A percentile compares a stretch with the other conserved stretches of the same genome.
phyloP scores from a whole-genome alignment of 306 rosid genomes.

The Canavalia ensiformis region DNA sequence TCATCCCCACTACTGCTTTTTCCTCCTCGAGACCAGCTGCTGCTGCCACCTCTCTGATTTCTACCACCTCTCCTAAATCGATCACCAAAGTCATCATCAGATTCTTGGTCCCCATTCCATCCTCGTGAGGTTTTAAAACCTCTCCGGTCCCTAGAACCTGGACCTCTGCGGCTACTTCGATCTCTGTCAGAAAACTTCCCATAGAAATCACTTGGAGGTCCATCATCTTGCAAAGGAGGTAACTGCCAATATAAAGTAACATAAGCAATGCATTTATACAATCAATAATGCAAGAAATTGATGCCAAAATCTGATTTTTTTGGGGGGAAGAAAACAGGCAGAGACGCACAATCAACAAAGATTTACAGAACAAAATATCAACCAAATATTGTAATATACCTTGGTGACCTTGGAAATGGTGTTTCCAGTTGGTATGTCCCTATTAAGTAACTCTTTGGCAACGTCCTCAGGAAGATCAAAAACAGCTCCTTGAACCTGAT shows the following conservation, averaged over 20 bases:
- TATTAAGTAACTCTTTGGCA: conserved; percentile 85
- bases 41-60: conserved; percentile 60
- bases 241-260: conserved; percentile 64
- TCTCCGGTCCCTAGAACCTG: conserved; percentile 64
- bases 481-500: conserved; percentile 95
- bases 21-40: conserved; percentile 68
- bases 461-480: conserved; percentile 97
- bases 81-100: conserved; percentile 50
- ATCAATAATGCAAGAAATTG: conserved; percentile 34
- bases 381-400: conserved; percentile 57
- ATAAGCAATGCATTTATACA: conserved; percentile 20
- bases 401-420: conserved; percentile 78
- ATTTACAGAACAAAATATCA: conserved; percentile 10
- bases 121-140: conserved; percentile 73
- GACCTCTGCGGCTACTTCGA: conserved; percentile 59
- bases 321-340: background rate
- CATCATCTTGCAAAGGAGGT: conserved; percentile 97
- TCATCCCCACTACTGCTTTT: conserved; percentile 68
- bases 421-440: conserved; percentile 80
- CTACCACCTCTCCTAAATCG: conserved; percentile 60
- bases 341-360: conserved; percentile 3
- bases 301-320: conserved; percentile 19
- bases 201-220: conserved; percentile 83
- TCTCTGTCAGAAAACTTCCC: conserved; percentile 86
- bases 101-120: conserved; percentile 60